phyloP scores from a whole-genome alignment of 2,329 filamentous ascomycete species.

The Epicoccum nigrum region DNA sequence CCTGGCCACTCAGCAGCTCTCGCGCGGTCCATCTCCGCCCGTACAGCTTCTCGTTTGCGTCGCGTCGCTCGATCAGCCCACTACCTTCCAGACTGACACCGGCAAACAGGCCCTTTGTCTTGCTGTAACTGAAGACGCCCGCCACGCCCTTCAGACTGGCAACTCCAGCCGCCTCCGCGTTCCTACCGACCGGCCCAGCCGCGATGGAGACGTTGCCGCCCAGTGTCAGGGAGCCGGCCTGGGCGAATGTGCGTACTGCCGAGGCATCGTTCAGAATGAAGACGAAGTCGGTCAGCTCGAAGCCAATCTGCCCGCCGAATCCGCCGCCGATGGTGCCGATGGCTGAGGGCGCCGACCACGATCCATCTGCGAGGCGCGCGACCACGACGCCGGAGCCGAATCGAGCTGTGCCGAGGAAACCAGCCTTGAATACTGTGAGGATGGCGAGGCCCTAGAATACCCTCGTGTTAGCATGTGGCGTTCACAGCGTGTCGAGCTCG shows the following conservation, averaged over 20 bases:
- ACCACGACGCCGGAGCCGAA: slow-evolving; percentile 85
- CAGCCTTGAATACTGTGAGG: slow-evolving; percentile 84
- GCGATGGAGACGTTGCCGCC: slow-evolving; percentile 97
- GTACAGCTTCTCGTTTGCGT: slow-evolving; percentile 97
- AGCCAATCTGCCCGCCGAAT: slow-evolving; percentile 84
- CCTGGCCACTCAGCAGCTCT: slow-evolving; percentile 78
- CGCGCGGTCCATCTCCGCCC: slow-evolving; percentile 79
- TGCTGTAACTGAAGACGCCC: slow-evolving; percentile 95
- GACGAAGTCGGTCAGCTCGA: slow-evolving; percentile 92
- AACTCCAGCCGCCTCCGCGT: slow-evolving; percentile 93
- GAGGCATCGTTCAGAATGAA: slow-evolving; percentile 94
- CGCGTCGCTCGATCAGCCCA: slow-evolving; percentile 89
- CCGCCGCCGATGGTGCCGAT: slow-evolving; percentile 82
- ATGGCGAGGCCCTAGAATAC: slow-evolving; percentile 73
- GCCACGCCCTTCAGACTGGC: slow-evolving; percentile 88
- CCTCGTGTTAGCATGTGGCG: slow-evolving; percentile 7
- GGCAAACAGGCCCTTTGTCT: slow-evolving; percentile 96
- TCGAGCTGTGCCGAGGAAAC: slow-evolving; percentile 81
- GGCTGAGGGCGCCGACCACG: slow-evolving; percentile 81
- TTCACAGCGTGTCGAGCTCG: slow-evolving; percentile 2
- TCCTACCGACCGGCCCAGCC: slow-evolving; percentile 89
- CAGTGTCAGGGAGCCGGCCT: slow-evolving; percentile 87
- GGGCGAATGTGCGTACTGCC: slow-evolving; percentile 92
- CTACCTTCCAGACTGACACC: slow-evolving; percentile 94
- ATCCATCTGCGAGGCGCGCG: slow-evolving; percentile 75